phyloP scores from a whole-genome alignment of 495 filamentous ascomycete genomes.

The Aspergillus avenaceus region DNA sequence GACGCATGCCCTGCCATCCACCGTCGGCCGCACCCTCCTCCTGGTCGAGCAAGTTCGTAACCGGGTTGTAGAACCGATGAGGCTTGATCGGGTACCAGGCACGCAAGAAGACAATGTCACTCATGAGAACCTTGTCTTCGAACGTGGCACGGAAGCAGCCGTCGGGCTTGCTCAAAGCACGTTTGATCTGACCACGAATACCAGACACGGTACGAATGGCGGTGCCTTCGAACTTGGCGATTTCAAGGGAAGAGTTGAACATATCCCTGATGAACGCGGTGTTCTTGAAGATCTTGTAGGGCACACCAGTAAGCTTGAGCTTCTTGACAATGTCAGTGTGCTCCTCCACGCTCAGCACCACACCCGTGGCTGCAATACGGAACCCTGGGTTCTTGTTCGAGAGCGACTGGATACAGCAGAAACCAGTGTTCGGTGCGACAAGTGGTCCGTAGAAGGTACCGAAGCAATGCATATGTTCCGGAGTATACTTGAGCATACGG shows the following conservation, averaged over 20 bases:
- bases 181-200: conserved; percentile 93
- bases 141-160: conserved; percentile 95
- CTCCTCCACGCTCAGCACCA: conserved; percentile 88
- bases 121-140: conserved; percentile 96
- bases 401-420: conserved; percentile 89
- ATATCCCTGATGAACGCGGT: conserved; percentile 98
- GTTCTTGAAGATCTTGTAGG: conserved; percentile 99
- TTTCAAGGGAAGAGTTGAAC: conserved; percentile 88
- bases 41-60: conserved; percentile 75
- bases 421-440: conserved; percentile 91
- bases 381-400: conserved; percentile 86
- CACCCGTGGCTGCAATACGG: conserved; percentile 89
- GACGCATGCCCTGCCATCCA: conserved; percentile 81
- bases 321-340: conserved; percentile 97
- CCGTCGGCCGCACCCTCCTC: conserved; percentile 32
- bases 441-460: conserved; percentile 93
- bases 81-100: conserved; percentile 97
- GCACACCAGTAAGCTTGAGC: conserved; percentile 85
- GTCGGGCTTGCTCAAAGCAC: conserved; percentile 84
- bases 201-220: conserved; percentile 93
- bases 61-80: conserved; percentile 93
- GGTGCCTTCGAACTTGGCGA: conserved; percentile 97
- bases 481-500: conserved; percentile 96
- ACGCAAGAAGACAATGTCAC: conserved; percentile 89
- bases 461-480: conserved; percentile 98